These are phyloP conservation scores for Aspergillus japonicus DNA, from an alignment of 2,329 filamentous ascomycete genomes.

Conservation along the genomic window DNA sequence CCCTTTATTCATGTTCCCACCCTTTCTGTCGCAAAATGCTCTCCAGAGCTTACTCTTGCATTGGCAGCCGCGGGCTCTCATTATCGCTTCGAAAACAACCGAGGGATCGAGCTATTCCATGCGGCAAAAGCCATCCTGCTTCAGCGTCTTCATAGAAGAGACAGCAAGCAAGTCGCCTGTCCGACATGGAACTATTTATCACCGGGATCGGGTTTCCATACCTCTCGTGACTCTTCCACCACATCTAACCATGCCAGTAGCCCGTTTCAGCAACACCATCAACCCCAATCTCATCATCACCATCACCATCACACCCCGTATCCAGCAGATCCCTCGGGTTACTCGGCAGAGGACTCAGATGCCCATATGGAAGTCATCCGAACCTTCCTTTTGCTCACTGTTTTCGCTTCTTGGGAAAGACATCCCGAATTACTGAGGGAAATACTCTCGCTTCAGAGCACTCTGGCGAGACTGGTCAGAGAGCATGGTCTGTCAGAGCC, in stretches of 20 bases:
- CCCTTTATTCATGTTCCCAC: constrained; percentile 54
- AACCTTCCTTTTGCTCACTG: constrained; percentile 55
- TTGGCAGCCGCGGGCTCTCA: constrained; percentile 53
- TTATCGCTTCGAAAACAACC: constrained; percentile 49
- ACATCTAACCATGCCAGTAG: constrained; percentile 44
- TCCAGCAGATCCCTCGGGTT: constrained; percentile 34
- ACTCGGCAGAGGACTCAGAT: constrained; percentile 43
- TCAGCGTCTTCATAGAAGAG: constrained; percentile 52
- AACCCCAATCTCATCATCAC: constrained; percentile 26
- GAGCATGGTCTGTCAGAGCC: constrained; percentile 51
- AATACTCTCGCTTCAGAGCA: constrained; percentile 57
- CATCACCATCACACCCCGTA: constrained; percentile 27
- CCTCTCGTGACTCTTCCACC: constrained; percentile 42
- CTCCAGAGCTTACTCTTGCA: constrained; percentile 51
- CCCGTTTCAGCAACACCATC: constrained; percentile 44
- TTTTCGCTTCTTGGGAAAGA: constrained; percentile 60
- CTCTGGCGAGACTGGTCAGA: constrained; percentile 55
- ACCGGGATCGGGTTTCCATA: constrained; percentile 37
- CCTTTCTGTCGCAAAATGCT: constrained; percentile 45
- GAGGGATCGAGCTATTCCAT: constrained; percentile 58
- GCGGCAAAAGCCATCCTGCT: constrained; percentile 56
- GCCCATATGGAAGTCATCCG: constrained; percentile 52
- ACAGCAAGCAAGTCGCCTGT: constrained; percentile 46
- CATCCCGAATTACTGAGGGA: constrained; percentile 58
- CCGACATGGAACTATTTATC: constrained; percentile 45